Evolutionary conservation across 2,329 filamentous ascomycete species (phyloP).

Genomic region (Hortaea werneckii): DNA sequence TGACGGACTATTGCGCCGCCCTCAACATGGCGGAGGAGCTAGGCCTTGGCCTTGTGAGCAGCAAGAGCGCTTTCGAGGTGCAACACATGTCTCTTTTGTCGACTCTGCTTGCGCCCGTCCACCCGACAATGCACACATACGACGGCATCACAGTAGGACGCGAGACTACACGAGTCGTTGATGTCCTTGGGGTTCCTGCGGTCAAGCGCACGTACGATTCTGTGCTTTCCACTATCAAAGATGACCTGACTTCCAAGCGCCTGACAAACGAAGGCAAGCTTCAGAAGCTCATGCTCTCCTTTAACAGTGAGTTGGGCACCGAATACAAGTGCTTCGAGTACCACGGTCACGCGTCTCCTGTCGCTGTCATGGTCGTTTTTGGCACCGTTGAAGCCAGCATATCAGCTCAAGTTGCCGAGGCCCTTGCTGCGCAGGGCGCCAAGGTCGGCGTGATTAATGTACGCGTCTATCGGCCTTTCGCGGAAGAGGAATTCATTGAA

Average conservation of each 20-base stretch:
- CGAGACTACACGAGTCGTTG: conserved; percentile 72
- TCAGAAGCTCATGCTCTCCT: conserved; percentile 57
- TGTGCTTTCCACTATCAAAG: conserved; percentile 53
- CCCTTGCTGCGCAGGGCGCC: conserved; percentile 60
- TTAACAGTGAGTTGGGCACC: conserved; percentile 88
- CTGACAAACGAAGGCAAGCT: conserved; percentile 62
- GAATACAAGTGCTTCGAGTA: conserved; percentile 93
- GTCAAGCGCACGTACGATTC: conserved; percentile 60
- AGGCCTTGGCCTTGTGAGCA: conserved; percentile 75
- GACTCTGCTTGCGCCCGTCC: conserved; percentile 64
- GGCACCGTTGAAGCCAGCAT: conserved; percentile 85
- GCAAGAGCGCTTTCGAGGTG: conserved; percentile 76
- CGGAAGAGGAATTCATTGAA: conserved; percentile 86
- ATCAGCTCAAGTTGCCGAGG: conserved; percentile 66
- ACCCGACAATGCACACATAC: conserved; percentile 81
- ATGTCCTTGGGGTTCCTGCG: conserved; percentile 63
- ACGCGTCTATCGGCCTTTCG: conserved; percentile 86
- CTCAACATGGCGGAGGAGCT: conserved; percentile 80
- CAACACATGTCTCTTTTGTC: conserved; percentile 94
- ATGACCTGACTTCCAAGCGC: conserved; percentile 40
- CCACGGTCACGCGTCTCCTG: conserved; percentile 67
- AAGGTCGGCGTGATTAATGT: conserved; percentile 85
- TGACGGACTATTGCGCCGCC: conserved; percentile 76
- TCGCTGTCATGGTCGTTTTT: conserved; percentile 81
- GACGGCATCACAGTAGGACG: conserved; percentile 75